A percentile compares a stretch with the other conserved stretches of the same genome.
phyloP scores from a whole-genome alignment of 2,329 filamentous ascomycete genomes.

The Davidsoniella australis region DNA sequence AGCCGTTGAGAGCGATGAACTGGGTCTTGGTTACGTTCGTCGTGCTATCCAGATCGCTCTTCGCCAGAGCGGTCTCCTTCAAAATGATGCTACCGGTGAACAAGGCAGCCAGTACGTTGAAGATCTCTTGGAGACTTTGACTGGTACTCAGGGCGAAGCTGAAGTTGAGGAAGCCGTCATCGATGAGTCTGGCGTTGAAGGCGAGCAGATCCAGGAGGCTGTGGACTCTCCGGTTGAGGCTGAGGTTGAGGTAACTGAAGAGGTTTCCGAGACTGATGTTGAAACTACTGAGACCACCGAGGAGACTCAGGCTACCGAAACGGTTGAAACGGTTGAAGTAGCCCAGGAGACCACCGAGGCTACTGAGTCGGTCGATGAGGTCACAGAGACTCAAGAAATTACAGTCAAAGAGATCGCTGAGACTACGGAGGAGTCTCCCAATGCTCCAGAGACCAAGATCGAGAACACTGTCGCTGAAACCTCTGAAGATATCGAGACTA shows the following conservation, averaged over 20 bases:
- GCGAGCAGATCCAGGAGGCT: slow-evolving; percentile 6
- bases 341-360: neutral
- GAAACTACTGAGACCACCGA: neutral
- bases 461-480: no score
- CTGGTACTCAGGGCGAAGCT: slow-evolving; percentile 16
- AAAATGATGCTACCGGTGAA: slow-evolving; percentile 23
- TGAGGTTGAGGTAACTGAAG: neutral
- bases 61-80: slow-evolving; percentile 35
- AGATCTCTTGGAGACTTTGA: slow-evolving; percentile 32
- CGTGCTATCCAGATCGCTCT: slow-evolving; percentile 39
- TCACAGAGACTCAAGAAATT: slow-evolving; percentile 5
- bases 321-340: no score
- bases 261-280: neutral
- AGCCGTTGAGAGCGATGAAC: slow-evolving; percentile 39
- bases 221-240: slow-evolving; percentile 5
- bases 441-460: no score
- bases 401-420: neutral
- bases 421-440: neutral
- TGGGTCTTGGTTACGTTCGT: slow-evolving; percentile 32
- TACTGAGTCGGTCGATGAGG: neutral
- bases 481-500: neutral
- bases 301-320: neutral
- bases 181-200: neutral
- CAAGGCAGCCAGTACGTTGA: slow-evolving; percentile 33
- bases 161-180: slow-evolving; percentile 1